Evolutionary conservation across 805 yeast genomes (phyloP).

Genomic region (Schwanniomyces polymorphus): DNA sequence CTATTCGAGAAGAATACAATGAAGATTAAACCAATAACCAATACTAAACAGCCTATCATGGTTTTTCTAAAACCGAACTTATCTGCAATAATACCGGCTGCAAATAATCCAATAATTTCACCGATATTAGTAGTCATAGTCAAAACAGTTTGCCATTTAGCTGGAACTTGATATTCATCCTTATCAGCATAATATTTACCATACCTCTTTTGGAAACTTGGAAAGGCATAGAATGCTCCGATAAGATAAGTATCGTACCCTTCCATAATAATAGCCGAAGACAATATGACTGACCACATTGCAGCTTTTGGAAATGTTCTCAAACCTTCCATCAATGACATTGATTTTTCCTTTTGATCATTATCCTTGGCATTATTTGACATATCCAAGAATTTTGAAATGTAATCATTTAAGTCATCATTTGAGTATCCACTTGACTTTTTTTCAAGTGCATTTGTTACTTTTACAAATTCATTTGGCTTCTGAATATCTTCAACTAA

Average conservation of each 20-base stretch:
- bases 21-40: constrained; percentile 28
- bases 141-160: constrained; percentile 38
- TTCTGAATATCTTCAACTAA: no score
- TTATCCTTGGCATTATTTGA: constrained; percentile 25
- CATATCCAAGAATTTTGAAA: constrained; percentile 38
- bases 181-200: constrained; percentile 25
- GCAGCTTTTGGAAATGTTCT: constrained; percentile 31
- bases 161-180: constrained; percentile 28
- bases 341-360: constrained; percentile 33
- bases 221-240: constrained; percentile 34
- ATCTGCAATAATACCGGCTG: constrained; percentile 44
- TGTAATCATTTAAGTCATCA: constrained; percentile 26
- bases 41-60: constrained; percentile 23
- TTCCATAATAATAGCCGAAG: constrained; percentile 38
- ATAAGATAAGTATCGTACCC: constrained; percentile 38
- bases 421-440: no score
- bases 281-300: constrained; percentile 1
- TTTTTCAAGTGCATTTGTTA: no score
- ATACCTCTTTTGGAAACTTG: constrained; percentile 31
- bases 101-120: constrained; percentile 43
- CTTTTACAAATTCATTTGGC: no score
- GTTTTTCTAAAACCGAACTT: constrained; percentile 43
- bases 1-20: constrained; percentile 41
- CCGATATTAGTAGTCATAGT: constrained; percentile 29
- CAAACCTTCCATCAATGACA: constrained; percentile 35